Percentiles rank a stretch among this genome's conserved stretches.
Evolutionary conservation across 1,284 basidiomycete genomes (phyloP).

Genomic region (Mycosarcoma mackinlayi): DNA sequence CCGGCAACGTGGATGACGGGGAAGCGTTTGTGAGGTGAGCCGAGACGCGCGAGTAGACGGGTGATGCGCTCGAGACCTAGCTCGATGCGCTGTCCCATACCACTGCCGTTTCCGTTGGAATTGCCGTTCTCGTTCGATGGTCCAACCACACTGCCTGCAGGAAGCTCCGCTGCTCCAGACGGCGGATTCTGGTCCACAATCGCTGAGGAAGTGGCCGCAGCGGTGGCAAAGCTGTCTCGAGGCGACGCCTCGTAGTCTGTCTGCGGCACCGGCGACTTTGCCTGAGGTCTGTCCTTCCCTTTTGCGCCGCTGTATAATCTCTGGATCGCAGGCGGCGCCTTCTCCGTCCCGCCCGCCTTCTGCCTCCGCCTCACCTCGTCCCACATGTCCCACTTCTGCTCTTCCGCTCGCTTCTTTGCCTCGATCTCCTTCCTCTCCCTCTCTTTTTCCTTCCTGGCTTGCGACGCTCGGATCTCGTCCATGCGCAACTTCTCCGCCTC

Average conservation of each 20-base stretch:
- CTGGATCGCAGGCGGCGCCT: constrained; percentile 34
- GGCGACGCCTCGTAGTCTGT: neutral
- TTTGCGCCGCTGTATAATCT: constrained; percentile 37
- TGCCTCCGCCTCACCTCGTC: constrained; percentile 52
- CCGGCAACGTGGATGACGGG: constrained; percentile 93
- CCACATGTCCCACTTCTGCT: constrained; percentile 59
- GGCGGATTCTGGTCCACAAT: neutral
- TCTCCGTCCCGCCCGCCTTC: constrained; percentile 13
- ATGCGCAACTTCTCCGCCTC: constrained; percentile 39
- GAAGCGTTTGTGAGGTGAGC: constrained; percentile 74
- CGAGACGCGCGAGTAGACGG: constrained; percentile 74
- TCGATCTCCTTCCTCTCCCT: constrained; percentile 46
- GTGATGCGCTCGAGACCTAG: constrained; percentile 80
- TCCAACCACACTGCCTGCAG: neutral
- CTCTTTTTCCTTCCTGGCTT: constrained; percentile 41
- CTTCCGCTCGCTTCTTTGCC: constrained; percentile 37
- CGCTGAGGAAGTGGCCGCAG: neutral
- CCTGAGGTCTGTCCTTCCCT: neutral
- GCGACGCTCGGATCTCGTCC: constrained; percentile 21
- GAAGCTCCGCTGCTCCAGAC: neutral
- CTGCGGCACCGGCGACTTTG: neutral
- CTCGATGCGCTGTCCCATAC: constrained; percentile 73
- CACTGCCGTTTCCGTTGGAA: constrained; percentile 3
- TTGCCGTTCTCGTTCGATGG: constrained; percentile 13
- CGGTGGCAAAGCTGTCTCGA: neutral